These are phyloP conservation scores for Fusarium xyrophilum DNA, from an alignment of 2,329 filamentous ascomycete species.

Conservation along the genomic window DNA sequence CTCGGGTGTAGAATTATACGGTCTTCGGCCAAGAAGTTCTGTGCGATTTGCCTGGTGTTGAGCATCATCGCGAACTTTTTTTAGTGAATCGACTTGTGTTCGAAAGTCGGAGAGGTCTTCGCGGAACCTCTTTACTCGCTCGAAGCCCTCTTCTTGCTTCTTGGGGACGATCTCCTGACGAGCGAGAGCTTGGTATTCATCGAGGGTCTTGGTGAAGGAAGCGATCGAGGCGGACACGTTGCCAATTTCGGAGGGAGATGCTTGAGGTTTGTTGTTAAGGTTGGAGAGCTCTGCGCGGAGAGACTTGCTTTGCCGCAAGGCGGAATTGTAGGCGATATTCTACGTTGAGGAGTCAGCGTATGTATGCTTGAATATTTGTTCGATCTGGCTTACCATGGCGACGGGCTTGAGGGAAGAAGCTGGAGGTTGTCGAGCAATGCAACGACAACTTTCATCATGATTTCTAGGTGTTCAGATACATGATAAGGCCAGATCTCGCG, in stretches of 20 bases:
- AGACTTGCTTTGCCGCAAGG: constrained; percentile 81
- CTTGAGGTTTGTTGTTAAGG: constrained; percentile 69
- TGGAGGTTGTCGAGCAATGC: constrained; percentile 16
- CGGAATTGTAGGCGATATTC: constrained; percentile 87
- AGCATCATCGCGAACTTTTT: constrained; percentile 77
- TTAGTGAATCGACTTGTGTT: constrained; percentile 77
- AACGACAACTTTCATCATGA: constrained; percentile 35
- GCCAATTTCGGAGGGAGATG: constrained; percentile 64
- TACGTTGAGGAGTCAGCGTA: constrained; percentile 42
- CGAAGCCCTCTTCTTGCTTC: constrained; percentile 89
- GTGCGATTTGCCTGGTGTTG: constrained; percentile 70
- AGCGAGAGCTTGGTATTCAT: constrained; percentile 87
- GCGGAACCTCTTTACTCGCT: constrained; percentile 85
- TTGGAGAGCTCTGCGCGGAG: constrained; percentile 78
- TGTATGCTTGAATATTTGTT: accelerated
- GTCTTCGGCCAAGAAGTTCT: constrained; percentile 85
- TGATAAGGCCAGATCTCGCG: constrained; percentile 42
- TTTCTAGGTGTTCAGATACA: constrained; percentile 20
- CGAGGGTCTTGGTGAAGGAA: constrained; percentile 84
- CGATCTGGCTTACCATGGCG: constrained; percentile 29
- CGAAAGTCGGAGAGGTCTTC: constrained; percentile 82
- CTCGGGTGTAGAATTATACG: constrained; percentile 82
- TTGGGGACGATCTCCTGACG: constrained; percentile 88
- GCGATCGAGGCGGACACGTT: constrained; percentile 81
- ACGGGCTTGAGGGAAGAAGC: constrained; percentile 27